Conservation (phyloP, 768 basidiomycete genomes). For the Multifurca ochricompacta region DNA sequence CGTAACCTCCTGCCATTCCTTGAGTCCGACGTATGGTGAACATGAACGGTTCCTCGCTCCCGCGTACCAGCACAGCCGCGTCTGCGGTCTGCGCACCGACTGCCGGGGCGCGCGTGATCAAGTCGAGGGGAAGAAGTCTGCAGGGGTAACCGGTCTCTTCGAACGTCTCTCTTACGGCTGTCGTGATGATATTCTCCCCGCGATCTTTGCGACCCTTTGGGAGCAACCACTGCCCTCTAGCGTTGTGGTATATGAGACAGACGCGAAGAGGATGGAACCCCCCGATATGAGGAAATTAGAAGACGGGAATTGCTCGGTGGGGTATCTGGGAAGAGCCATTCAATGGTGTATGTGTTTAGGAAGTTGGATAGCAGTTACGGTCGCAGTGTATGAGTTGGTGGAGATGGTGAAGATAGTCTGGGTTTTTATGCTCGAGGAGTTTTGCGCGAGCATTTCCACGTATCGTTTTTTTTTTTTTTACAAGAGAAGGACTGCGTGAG, state of each 20-base stretch:
- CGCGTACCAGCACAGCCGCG: slow-evolving; percentile 23
- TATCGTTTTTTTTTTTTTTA: too few relatives aligned
- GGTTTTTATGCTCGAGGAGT: too few relatives aligned
- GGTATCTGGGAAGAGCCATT: not conserved
- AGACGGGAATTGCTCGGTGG: not conserved
- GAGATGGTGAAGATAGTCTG: not conserved
- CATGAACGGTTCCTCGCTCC: slow-evolving; percentile 30
- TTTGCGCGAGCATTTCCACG: too few relatives aligned
- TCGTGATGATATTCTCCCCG: too few relatives aligned
- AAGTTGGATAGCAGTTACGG: too few relatives aligned
- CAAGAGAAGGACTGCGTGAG: too few relatives aligned
- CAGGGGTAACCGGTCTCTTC: too few relatives aligned
- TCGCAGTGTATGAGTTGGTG: too few relatives aligned
- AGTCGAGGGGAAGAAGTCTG: not conserved
- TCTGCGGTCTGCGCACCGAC: slow-evolving; percentile 33
- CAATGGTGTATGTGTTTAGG: too few relatives aligned
- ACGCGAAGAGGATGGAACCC: slow-evolving; percentile 23
- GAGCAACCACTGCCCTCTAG: too few relatives aligned
- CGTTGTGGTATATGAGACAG: not conserved
- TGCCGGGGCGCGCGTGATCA: not conserved
- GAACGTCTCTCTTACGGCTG: too few relatives aligned
- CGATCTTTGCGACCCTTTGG: too few relatives aligned
- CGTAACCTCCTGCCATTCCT: not conserved
- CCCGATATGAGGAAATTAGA: slow-evolving; percentile 24
- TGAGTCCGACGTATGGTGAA: slow-evolving; percentile 25